phyloP scores from a whole-genome alignment of 2,329 filamentous ascomycete species.

The Fusarium chaquense region DNA sequence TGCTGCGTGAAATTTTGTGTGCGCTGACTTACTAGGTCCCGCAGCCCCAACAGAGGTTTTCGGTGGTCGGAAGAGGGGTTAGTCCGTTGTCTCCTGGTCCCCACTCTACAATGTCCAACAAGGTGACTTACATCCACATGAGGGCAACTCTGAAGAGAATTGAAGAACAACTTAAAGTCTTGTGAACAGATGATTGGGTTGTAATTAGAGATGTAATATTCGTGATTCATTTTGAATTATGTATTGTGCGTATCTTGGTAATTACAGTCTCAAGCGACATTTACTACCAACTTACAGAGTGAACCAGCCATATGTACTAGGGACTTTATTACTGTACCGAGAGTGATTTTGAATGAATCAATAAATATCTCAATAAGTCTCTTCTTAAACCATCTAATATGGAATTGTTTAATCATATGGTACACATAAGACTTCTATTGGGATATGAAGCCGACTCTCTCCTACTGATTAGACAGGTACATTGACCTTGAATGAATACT shows the following conservation, averaged over 20 bases:
- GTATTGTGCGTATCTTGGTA: neutral
- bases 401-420: too few relatives aligned
- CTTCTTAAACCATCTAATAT: too few relatives aligned
- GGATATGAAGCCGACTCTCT: neutral
- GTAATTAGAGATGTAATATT: neutral
- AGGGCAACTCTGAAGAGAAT: slow-evolving; percentile 1
- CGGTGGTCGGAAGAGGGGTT: neutral
- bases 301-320: neutral
- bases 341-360: too few relatives aligned
- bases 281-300: too few relatives aligned
- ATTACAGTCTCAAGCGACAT: neutral
- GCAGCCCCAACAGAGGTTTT: slow-evolving; percentile 47
- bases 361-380: too few relatives aligned
- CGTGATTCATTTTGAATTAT: neutral
- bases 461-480: neutral
- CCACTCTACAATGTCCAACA: slow-evolving; percentile 20
- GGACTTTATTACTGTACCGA: too few relatives aligned
- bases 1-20: slow-evolving; percentile 56
- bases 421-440: too few relatives aligned
- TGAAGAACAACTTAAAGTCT: neutral
- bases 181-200: neutral
- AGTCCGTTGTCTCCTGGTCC: neutral
- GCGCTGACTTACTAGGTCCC: slow-evolving; percentile 50
- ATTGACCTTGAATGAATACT: too few relatives aligned
- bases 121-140: slow-evolving; percentile 18